These are phyloP conservation scores for Scheffersomyces lignosus DNA, from an alignment of 805 yeast species.

Conservation along the genomic window DNA sequence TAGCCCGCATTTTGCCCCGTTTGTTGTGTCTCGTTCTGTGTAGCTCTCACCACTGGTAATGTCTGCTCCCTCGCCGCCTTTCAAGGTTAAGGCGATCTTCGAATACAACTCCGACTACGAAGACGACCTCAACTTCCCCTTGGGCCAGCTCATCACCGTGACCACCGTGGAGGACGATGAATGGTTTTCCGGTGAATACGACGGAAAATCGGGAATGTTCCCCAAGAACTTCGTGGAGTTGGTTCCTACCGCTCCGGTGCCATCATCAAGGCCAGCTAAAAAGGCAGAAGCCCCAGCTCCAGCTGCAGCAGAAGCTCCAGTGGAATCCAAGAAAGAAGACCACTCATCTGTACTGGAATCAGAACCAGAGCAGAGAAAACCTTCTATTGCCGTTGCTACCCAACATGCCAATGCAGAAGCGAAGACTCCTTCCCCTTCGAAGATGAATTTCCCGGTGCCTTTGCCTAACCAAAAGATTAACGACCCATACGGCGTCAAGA, in stretches of 20 bases:
- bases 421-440: constrained; percentile 25
- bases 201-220: constrained; percentile 74
- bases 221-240: constrained; percentile 79
- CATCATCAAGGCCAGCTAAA: constrained; percentile 9
- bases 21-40: no score
- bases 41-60: no score
- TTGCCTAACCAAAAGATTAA: constrained; percentile 33
- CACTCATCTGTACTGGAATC: no score
- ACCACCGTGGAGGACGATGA: constrained; percentile 84
- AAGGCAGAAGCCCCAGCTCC: constrained; percentile 4
- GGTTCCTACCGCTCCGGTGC: constrained; percentile 5
- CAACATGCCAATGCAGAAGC: background rate
- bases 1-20: no score
- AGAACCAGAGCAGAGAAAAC: background rate
- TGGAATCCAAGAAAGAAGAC: background rate
- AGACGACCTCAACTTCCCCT: constrained; percentile 76
- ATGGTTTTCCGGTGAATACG: constrained; percentile 79
- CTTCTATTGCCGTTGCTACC: constrained; percentile 1
- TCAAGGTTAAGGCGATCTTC: constrained; percentile 65
- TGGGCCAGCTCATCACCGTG: constrained; percentile 72
- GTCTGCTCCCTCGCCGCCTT: constrained; percentile 46
- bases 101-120: constrained; percentile 64
- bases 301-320: constrained; percentile 5
- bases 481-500: constrained; percentile 51
- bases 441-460: constrained; percentile 20